Conservation (phyloP, 768 basidiomycete genomes). For the Podaxis sp. region DNA sequence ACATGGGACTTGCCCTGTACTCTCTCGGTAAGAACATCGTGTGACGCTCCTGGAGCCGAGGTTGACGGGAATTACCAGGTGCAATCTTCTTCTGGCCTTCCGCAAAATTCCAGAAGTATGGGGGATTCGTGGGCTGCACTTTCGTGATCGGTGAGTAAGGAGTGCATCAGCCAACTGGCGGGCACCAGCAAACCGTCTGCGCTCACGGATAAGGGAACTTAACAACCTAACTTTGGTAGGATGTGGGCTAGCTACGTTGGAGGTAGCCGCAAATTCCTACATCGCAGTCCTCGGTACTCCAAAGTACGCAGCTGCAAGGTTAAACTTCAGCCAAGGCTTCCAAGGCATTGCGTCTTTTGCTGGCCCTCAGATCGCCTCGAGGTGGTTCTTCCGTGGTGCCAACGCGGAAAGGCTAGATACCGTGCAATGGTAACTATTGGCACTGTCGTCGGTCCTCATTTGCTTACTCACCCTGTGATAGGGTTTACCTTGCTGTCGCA, state of each 20-base stretch:
- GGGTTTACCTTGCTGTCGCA: slow-evolving; percentile 67
- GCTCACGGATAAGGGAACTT: neutral
- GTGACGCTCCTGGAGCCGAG: neutral
- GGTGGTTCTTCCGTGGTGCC: slow-evolving; percentile 70
- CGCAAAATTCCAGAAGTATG: slow-evolving; percentile 64
- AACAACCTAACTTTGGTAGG: slow-evolving; percentile 31
- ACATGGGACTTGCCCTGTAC: slow-evolving; percentile 58
- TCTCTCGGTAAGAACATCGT: slow-evolving; percentile 42
- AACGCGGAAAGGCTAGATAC: slow-evolving; percentile 64
- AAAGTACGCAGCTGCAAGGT: slow-evolving; percentile 69
- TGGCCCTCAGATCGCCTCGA: slow-evolving; percentile 72
- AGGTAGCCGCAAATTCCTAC: slow-evolving; percentile 82
- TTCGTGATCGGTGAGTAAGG: slow-evolving; percentile 56
- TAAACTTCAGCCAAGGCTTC: slow-evolving; percentile 81
- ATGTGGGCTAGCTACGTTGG: slow-evolving; percentile 65
- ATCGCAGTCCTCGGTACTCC: slow-evolving; percentile 68
- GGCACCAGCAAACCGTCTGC: neutral
- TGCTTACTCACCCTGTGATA: slow-evolving; percentile 21
- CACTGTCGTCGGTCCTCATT: neutral
- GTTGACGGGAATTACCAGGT: slow-evolving; percentile 33
- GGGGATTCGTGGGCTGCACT: slow-evolving; percentile 74
- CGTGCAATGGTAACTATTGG: slow-evolving; percentile 56
- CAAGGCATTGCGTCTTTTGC: slow-evolving; percentile 75
- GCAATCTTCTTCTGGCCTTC: slow-evolving; percentile 83
- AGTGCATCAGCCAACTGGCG: neutral